A percentile compares a stretch with the other conserved stretches of the same genome.
Evolutionary conservation across 352 stramenopile species (phyloP).

Genomic region (Globisporangium heterothallicum): DNA sequence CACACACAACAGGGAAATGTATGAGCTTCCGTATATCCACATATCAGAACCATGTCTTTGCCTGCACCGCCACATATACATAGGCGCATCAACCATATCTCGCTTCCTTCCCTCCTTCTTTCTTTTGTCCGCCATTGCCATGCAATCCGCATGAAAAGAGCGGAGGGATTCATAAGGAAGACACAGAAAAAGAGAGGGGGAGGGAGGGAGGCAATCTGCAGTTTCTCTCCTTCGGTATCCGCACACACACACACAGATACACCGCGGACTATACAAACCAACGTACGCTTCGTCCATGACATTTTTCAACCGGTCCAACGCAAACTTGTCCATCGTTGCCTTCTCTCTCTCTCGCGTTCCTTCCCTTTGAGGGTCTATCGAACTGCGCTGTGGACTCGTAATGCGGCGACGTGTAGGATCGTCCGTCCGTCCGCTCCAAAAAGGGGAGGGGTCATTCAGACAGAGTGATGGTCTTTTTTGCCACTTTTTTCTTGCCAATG

Average conservation of each 20-base stretch:
- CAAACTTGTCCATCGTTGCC: constrained; percentile 74
- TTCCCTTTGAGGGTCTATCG: too few relatives aligned
- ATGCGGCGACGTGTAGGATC: constrained; percentile 5
- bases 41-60: too few relatives aligned
- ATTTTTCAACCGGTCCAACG: constrained; percentile 83
- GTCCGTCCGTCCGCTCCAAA: neutral
- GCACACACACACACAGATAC: neutral
- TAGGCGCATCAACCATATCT: too few relatives aligned
- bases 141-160: too few relatives aligned
- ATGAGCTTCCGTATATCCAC: too few relatives aligned
- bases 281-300: constrained; percentile 86
- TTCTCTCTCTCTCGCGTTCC: constrained; percentile 5
- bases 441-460: neutral
- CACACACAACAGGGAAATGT: constrained; percentile 2
- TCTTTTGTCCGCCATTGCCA: too few relatives aligned
- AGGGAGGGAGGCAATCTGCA: too few relatives aligned
- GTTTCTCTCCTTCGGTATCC: neutral
- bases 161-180: too few relatives aligned
- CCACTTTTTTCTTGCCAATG: too few relatives aligned
- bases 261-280: neutral
- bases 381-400: constrained; percentile 2
- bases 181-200: neutral
- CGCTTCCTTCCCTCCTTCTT: too few relatives aligned
- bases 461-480: neutral
- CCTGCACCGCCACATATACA: too few relatives aligned